phyloP scores from a whole-genome alignment of 495 filamentous ascomycete species.

The Aspergillus sparsus region DNA sequence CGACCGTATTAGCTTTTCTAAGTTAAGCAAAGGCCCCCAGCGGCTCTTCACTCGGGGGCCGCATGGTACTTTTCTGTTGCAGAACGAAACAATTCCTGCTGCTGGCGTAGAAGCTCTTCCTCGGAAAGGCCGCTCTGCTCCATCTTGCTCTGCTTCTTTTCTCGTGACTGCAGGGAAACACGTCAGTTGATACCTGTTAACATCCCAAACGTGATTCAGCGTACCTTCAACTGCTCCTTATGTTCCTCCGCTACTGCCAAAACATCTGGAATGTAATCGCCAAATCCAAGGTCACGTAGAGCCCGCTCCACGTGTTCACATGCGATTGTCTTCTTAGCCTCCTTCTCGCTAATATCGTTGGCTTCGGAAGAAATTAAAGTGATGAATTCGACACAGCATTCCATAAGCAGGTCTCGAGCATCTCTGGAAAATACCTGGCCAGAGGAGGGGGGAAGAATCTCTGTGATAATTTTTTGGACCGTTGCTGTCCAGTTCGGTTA shows the following conservation, averaged over 20 bases:
- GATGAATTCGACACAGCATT: constrained; percentile 99
- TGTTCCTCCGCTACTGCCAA: constrained; percentile 86
- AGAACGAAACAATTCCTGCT: constrained; percentile 85
- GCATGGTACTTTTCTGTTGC: constrained; percentile 75
- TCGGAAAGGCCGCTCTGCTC: constrained; percentile 88
- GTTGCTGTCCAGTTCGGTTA: constrained; percentile 61
- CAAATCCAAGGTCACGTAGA: constrained; percentile 83
- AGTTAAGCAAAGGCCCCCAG: background rate
- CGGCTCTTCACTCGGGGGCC: constrained; percentile 39
- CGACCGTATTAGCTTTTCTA: constrained; percentile 13
- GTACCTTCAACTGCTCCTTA: constrained; percentile 87
- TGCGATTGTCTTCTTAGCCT: constrained; percentile 97
- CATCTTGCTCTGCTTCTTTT: constrained; percentile 96
- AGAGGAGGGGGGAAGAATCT: constrained; percentile 75
- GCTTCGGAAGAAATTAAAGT: constrained; percentile 95
- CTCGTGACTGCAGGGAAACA: constrained; percentile 65
- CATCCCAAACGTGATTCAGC: constrained; percentile 16
- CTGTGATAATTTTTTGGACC: constrained; percentile 94
- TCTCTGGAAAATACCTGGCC: constrained; percentile 86
- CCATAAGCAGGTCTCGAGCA: constrained; percentile 90
- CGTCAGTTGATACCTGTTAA: background rate
- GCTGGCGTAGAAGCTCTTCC: constrained; percentile 83
- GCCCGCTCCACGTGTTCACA: constrained; percentile 96
- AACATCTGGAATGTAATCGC: constrained; percentile 84
- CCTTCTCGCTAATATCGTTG: constrained; percentile 97